A percentile compares a stretch with the other conserved stretches of the same genome.
Conservation (phyloP, 2,329 filamentous ascomycete species). For the Talaromyces funiculosus region DNA sequence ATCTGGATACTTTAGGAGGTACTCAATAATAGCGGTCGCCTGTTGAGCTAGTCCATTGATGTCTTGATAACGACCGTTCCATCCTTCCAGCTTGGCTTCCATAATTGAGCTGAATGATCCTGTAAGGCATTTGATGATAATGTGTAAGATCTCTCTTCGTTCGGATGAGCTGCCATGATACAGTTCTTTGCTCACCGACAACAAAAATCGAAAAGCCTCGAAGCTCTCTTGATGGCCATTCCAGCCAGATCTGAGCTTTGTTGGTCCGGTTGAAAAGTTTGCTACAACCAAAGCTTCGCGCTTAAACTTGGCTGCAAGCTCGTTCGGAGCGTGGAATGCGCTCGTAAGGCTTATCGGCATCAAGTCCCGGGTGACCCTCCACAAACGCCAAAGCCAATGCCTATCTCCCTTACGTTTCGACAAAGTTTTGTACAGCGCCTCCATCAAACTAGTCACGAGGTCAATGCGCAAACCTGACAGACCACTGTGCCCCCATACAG, state of each 20-base stretch:
- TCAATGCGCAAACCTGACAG: conserved; percentile 21
- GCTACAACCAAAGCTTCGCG: conserved; percentile 20
- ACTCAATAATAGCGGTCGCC: conserved; percentile 30
- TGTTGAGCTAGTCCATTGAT: conserved; percentile 27
- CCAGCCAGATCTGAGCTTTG: conserved; percentile 3
- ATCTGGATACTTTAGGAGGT: conserved; percentile 27
- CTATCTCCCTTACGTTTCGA: conserved; percentile 24
- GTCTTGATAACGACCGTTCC: conserved; percentile 35
- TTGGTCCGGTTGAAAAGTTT: conserved; percentile 2
- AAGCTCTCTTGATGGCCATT: conserved; percentile 31
- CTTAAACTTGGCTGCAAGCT: conserved; percentile 21
- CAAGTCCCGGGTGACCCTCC: conserved; percentile 33
- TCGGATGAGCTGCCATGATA: conserved; percentile 16
- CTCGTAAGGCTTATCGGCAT: conserved; percentile 26
- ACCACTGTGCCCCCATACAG: conserved; percentile 20
- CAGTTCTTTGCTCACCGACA: conserved; percentile 22
- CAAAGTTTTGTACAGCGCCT: conserved; percentile 25
- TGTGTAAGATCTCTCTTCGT: not conserved
- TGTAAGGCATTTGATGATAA: conserved; percentile 12
- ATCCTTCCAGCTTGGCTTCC: conserved; percentile 16
- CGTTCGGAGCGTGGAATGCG: conserved; percentile 18
- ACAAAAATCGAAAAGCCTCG: conserved; percentile 32
- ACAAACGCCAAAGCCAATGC: conserved; percentile 39
- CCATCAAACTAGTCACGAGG: conserved; percentile 22
- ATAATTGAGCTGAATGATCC: conserved; percentile 21